Evolutionary conservation across 2,329 filamentous ascomycete genomes (phyloP).

Genomic region (Ophiostoma himal-ulmi): DNA sequence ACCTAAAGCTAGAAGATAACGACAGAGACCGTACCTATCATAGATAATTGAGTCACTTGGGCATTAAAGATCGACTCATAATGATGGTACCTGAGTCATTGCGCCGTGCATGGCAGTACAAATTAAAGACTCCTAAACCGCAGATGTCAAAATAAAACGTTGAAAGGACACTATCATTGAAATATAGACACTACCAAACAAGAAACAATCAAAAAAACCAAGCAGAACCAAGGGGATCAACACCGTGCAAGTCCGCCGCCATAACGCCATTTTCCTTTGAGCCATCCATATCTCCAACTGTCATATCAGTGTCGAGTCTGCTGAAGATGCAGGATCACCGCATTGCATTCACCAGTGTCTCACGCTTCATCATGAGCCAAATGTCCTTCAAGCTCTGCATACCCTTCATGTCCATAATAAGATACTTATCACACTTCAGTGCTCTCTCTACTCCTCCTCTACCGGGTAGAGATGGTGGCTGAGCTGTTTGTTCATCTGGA

Average conservation of each 20-base stretch:
- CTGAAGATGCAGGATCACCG: too few relatives aligned
- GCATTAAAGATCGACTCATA: too few relatives aligned
- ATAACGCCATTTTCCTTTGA: constrained; percentile 13
- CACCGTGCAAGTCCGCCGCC: neutral
- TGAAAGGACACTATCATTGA: neutral
- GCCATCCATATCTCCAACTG: neutral
- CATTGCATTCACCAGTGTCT: too few relatives aligned
- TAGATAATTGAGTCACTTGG: too few relatives aligned
- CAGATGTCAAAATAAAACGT: too few relatives aligned
- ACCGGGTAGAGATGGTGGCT: constrained; percentile 82
- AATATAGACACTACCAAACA: neutral
- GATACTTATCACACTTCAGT: too few relatives aligned
- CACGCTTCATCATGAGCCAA: too few relatives aligned
- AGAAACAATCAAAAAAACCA: neutral
- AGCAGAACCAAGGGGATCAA: neutral
- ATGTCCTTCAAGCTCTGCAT: neutral
- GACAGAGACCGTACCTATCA: too few relatives aligned
- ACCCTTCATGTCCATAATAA: neutral
- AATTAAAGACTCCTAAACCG: too few relatives aligned
- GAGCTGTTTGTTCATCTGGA: constrained; percentile 97
- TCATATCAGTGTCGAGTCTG: neutral
- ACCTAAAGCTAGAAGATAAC: too few relatives aligned
- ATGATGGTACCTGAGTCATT: too few relatives aligned
- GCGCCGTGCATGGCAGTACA: too few relatives aligned
- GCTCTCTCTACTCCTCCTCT: constrained; percentile 51